Base-by-base conservation (phyloP, 306 rosid species). In the Prunus padus region DNA sequence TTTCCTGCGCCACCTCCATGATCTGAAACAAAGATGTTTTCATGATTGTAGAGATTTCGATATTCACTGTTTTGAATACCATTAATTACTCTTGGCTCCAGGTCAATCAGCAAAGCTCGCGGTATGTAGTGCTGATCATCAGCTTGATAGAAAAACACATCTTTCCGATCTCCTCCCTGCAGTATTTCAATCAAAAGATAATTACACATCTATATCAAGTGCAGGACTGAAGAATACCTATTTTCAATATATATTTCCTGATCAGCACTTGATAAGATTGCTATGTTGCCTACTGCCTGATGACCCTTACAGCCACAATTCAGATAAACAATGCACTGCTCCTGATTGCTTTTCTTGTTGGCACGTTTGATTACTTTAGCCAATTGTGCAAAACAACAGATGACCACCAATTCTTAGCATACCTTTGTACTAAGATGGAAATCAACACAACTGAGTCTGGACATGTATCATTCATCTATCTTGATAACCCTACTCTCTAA, bases 1-100 rank as follows among this genome's bases (percentile, higher is more conserved):
- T 95, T 95, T 76, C 99, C 99, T 0, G 99, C 99, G 67, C 99
- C 99, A 19, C 99, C 99, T 40, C 99, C 99, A 75, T 95, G 96
- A 80, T 95, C 98, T 0, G 98, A 79, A 84, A 95, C 83, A 80
- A 92, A 95, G 78, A 95, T 74, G 69, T 95, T 92, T 87, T 95
- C 99, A 8, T 95, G 99, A 81, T 95, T 95, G 85, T 92, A 95
- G 30, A 95, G 97, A 82, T 95, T 95, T 12, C 99, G 78, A 52
- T 95, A 95, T 71, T 95, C 99, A 51, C 97, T 86, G 75, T 92
- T 95, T 73, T 95, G 99, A 83, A 95, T 95, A 22, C 97, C 99
- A 54, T 92, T 95, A 45, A 95, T 95, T 11, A 95, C 99, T 76
- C 99, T 86, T 0, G 99, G 99, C 91, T 95, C 99, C 82, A 95